A percentile compares a stretch with the other conserved stretches of the same genome.
Evolutionary conservation across 345 rosid species (phyloP).

Genomic region (Corchorus olitorius): DNA sequence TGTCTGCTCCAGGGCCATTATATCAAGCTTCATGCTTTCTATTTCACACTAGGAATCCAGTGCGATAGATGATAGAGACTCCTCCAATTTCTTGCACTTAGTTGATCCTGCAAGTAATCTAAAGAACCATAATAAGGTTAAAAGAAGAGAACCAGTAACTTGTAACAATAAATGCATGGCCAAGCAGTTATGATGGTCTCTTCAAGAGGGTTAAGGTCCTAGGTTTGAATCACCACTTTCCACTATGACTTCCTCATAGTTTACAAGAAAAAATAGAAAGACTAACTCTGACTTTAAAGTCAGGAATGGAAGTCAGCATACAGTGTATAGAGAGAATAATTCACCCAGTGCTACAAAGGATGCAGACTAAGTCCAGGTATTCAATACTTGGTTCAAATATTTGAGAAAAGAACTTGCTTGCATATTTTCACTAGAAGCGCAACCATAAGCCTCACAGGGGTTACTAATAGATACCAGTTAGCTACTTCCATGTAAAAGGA

Average conservation of each 20-base stretch:
- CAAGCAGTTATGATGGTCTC: too few relatives aligned
- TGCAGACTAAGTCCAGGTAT: not conserved
- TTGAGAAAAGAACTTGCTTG: not conserved
- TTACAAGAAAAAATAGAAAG: too few relatives aligned
- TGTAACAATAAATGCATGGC: not conserved
- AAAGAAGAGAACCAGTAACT: slow-evolving; percentile 11
- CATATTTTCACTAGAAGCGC: not conserved
- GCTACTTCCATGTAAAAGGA: not conserved
- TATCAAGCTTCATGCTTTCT: slow-evolving; percentile 83
- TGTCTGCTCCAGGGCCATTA: slow-evolving; percentile 57
- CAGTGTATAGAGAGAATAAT: not conserved
- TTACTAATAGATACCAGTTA: not conserved
- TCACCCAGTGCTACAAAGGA: not conserved
- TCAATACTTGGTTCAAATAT: not conserved
- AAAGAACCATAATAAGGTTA: slow-evolving; percentile 17
- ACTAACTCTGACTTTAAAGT: not conserved
- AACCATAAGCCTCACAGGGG: not conserved
- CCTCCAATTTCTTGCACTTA: slow-evolving; percentile 71
- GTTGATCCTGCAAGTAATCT: slow-evolving; percentile 90
- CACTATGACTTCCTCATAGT: too few relatives aligned
- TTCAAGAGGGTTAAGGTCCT: too few relatives aligned
- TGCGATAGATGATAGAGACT: slow-evolving; percentile 55
- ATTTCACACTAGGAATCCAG: slow-evolving; percentile 80
- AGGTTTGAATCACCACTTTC: too few relatives aligned
- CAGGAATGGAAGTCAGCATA: not conserved